Percentiles rank a stretch among this genome's conserved stretches.
Conservation (phyloP, 139 green algal genomes). For the Helicosporidium sp. region DNA sequence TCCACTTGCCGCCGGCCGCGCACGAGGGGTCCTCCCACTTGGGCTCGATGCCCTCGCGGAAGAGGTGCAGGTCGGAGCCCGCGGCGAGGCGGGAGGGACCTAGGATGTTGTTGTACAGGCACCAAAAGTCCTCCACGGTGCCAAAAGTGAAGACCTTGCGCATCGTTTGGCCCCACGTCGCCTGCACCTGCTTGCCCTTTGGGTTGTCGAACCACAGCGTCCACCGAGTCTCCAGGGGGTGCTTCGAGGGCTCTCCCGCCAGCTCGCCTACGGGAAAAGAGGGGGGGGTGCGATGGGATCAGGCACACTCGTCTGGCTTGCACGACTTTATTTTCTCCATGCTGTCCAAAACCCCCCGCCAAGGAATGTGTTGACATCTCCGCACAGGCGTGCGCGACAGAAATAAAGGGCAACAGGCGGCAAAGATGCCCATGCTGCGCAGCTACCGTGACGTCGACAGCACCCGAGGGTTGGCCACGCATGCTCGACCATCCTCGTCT, state of each 20-base stretch:
- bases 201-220: slow-evolving; percentile 96
- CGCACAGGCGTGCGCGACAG: no score
- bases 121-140: slow-evolving; percentile 98
- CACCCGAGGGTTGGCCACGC: no score
- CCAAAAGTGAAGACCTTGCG: slow-evolving; percentile 80
- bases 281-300: not conserved
- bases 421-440: no score
- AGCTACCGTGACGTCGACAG: no score
- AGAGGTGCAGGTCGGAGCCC: slow-evolving; percentile 80
- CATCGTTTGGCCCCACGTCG: slow-evolving; percentile 56
- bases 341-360: no score
- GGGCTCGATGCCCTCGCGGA: slow-evolving; percentile 90
- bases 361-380: no score
- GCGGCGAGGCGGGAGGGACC: slow-evolving; percentile 61
- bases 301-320: no score
- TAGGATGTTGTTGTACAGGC: slow-evolving; percentile 98
- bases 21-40: slow-evolving; percentile 96
- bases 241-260: slow-evolving; percentile 25
- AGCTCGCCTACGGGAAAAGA: not conserved
- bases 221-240: slow-evolving; percentile 72
- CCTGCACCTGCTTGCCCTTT: slow-evolving; percentile 41
- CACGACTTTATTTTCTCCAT: no score
- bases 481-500: no score
- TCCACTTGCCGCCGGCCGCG: slow-evolving; percentile 78
- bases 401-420: no score